phyloP scores from a whole-genome alignment of 2,329 filamentous ascomycete species.

The Fusarium phyllophilum region DNA sequence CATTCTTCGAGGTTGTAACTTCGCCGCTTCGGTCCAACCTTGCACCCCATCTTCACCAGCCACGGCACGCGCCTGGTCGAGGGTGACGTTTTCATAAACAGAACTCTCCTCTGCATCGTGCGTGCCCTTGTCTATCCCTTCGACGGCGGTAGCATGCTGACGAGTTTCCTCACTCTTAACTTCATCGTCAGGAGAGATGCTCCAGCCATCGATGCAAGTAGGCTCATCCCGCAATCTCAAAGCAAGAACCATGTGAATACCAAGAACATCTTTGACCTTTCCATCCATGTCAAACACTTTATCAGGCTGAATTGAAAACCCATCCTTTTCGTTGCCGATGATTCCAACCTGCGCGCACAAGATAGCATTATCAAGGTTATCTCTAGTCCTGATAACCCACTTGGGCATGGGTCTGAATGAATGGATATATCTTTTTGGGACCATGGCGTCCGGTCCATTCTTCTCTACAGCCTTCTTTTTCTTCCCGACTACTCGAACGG shows the following conservation, averaged over 20 bases:
- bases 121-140: not conserved
- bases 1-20: not conserved
- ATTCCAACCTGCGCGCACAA: not conserved
- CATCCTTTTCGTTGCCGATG: not conserved
- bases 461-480: not conserved
- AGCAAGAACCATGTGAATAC: conserved; percentile 2
- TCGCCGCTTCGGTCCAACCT: not conserved
- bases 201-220: not conserved
- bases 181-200: not conserved
- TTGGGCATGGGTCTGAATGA: not conserved
- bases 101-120: not conserved
- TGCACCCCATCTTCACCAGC: not conserved
- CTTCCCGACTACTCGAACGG: not conserved
- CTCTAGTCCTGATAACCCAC: not conserved
- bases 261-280: not conserved
- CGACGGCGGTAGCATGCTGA: no score
- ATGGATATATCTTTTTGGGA: not conserved
- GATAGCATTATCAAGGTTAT: not conserved
- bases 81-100: not conserved
- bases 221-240: not conserved
- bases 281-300: not conserved
- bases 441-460: not conserved
- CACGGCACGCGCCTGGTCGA: not conserved
- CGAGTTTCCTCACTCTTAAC: not conserved
- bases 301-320: not conserved